Evolutionary conservation across 2,329 filamentous ascomycete species (phyloP).

Genomic region (Thelonectria rubi): DNA sequence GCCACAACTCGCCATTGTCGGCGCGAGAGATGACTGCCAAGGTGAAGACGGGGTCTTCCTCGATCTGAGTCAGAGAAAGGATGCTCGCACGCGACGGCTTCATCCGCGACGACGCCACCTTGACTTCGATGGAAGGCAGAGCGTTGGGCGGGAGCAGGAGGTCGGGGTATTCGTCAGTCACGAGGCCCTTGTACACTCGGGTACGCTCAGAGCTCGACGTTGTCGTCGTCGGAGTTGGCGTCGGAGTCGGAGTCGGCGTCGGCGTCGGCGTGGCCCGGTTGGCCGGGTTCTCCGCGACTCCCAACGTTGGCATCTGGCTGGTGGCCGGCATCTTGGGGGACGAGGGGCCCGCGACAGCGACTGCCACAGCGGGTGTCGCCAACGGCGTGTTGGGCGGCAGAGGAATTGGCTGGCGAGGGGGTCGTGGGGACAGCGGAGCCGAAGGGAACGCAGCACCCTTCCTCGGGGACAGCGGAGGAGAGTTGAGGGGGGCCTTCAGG

Average conservation of each 20-base stretch:
- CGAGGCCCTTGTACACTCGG: conserved; percentile 77
- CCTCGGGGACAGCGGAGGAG: conserved; percentile 75
- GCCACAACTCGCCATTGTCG: conserved; percentile 84
- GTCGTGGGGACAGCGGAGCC: conserved; percentile 74
- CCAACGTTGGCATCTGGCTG: conserved; percentile 22
- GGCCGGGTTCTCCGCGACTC: conserved; percentile 27
- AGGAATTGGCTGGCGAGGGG: conserved; percentile 77
- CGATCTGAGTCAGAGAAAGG: conserved; percentile 78
- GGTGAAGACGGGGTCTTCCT: conserved; percentile 95
- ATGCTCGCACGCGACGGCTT: conserved; percentile 89
- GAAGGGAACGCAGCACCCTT: conserved; percentile 54
- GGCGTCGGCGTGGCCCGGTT: conserved; percentile 49
- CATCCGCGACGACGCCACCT: conserved; percentile 92
- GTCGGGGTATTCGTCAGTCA: conserved; percentile 87
- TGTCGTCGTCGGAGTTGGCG: conserved; percentile 39
- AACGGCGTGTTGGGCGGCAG: conserved; percentile 75
- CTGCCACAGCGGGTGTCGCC: conserved; percentile 56
- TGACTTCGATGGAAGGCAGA: conserved; percentile 83
- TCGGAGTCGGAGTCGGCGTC: conserved; percentile 27
- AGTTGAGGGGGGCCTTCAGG: conserved; percentile 60
- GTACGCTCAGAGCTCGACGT: conserved; percentile 47
- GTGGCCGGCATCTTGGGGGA: conserved; percentile 22
- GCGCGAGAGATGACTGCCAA: conserved; percentile 84
- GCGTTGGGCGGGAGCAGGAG: conserved; percentile 89
- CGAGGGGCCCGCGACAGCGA: conserved; percentile 25